phyloP scores from a whole-genome alignment of 1,139 yeast genomes.

The Diutina mesorugosa region DNA sequence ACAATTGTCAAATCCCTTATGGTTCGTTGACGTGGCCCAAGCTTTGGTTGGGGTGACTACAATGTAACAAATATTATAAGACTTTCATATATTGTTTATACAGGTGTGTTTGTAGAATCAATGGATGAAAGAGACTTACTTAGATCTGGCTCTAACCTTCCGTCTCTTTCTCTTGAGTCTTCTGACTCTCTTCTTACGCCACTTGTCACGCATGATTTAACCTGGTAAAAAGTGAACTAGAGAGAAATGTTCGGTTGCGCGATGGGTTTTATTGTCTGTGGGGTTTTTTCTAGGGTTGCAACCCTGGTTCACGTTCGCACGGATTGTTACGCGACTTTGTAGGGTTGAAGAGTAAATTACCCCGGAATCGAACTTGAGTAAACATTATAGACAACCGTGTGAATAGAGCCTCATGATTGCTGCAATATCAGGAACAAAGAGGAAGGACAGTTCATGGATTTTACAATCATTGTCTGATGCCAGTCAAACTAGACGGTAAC shows the following conservation, averaged over 20 bases:
- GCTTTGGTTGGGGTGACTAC: neutral
- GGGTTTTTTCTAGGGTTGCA: neutral
- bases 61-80: neutral
- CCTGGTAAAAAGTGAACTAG: slow-evolving; percentile 1
- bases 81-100: neutral
- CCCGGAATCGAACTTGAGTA: neutral
- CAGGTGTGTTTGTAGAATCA: slow-evolving; percentile 1
- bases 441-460: too few species aligned
- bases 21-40: neutral
- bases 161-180: slow-evolving; percentile 99
- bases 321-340: neutral
- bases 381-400: neutral
- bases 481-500: too few species aligned
- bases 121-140: slow-evolving; percentile 29
- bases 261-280: neutral
- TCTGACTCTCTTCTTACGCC: slow-evolving; percentile 99
- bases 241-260: neutral
- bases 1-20: neutral
- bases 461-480: too few species aligned
- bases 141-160: slow-evolving; percentile 99
- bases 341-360: neutral
- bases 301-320: neutral
- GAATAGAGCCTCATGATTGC: too few species aligned
- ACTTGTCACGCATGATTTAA: slow-evolving; percentile 68
- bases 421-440: too few species aligned